Conservation (phyloP, 208 protist genomes). For the Acanthamoeba triangularis region DNA sequence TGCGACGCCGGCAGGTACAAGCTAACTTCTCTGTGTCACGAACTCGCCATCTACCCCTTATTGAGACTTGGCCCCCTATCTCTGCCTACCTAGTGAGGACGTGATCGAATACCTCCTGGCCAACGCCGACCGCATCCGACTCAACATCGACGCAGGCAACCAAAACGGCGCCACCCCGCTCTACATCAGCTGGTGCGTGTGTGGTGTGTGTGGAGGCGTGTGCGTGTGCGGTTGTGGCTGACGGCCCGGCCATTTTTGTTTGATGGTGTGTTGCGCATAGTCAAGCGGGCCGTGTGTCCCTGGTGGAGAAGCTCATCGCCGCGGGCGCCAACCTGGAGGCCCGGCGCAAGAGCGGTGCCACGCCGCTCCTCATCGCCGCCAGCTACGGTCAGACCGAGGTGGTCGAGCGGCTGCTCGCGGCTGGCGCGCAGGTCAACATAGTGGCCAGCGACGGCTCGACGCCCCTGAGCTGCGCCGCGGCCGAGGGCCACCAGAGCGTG, state of each 20-base stretch:
- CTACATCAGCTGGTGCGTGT: slow-evolving; percentile 28
- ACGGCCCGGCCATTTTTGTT: too few relatives aligned
- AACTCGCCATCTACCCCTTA: neutral
- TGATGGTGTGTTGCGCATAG: too few relatives aligned
- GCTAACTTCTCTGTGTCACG: too few relatives aligned
- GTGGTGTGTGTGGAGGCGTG: too few relatives aligned
- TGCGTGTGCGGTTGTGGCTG: neutral
- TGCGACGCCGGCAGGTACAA: neutral
- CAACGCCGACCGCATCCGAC: neutral
- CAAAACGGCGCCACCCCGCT: slow-evolving; percentile 16
- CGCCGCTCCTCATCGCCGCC: slow-evolving; percentile 9
- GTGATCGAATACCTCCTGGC: neutral
- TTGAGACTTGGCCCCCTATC: too few relatives aligned
- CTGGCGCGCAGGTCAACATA: slow-evolving; percentile 12
- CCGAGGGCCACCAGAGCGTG: neutral
- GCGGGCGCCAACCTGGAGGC: slow-evolving; percentile 14
- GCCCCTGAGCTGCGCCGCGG: slow-evolving; percentile 9
- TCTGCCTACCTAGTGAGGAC: neutral
- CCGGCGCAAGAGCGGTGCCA: slow-evolving; percentile 5
- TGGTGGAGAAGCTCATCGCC: neutral
- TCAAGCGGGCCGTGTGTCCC: neutral
- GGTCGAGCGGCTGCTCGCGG: neutral
- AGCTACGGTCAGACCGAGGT: neutral
- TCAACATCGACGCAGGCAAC: neutral
- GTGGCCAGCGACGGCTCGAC: slow-evolving; percentile 1